Evolutionary conservation across 2,329 filamentous ascomycete genomes (phyloP).

Genomic region (Penicillium occitanis): DNA sequence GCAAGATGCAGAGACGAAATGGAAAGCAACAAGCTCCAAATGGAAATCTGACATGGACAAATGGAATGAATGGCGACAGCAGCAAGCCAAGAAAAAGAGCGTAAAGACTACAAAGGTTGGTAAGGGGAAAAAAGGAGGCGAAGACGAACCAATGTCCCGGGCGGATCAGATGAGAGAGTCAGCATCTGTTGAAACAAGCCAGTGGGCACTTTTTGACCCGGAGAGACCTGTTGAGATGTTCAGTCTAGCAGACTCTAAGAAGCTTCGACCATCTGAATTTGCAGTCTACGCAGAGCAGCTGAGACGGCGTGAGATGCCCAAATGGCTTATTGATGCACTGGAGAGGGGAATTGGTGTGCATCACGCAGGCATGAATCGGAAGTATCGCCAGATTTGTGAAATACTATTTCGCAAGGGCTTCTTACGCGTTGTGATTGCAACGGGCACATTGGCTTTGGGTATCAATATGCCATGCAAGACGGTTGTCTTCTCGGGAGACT

Average conservation of each 20-base stretch:
- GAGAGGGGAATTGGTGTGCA: constrained; percentile 71
- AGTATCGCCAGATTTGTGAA: constrained; percentile 65
- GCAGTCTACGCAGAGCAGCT: not conserved
- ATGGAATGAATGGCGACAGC: constrained; percentile 49
- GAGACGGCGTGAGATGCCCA: not conserved
- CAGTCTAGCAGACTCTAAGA: constrained; percentile 8
- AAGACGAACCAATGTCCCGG: not conserved
- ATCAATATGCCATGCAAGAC: constrained; percentile 86
- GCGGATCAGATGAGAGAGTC: not conserved
- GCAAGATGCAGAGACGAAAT: not conserved
- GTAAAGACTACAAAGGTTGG: not conserved
- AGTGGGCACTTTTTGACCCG: constrained; percentile 67
- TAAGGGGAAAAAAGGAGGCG: not conserved
- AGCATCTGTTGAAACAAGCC: constrained; percentile 48
- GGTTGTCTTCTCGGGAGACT: constrained; percentile 73
- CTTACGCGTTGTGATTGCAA: constrained; percentile 69
- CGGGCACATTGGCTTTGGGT: constrained; percentile 72
- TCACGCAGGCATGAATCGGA: constrained; percentile 76
- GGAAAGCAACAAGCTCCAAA: constrained; percentile 3
- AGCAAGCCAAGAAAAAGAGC: not conserved
- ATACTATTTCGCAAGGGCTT: constrained; percentile 69
- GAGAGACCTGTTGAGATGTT: constrained; percentile 52
- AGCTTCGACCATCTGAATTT: constrained; percentile 4
- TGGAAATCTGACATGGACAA: constrained; percentile 8
- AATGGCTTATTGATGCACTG: constrained; percentile 58